Conservation (phyloP, 139 green algal genomes). For the Medakamo hakoo region DNA sequence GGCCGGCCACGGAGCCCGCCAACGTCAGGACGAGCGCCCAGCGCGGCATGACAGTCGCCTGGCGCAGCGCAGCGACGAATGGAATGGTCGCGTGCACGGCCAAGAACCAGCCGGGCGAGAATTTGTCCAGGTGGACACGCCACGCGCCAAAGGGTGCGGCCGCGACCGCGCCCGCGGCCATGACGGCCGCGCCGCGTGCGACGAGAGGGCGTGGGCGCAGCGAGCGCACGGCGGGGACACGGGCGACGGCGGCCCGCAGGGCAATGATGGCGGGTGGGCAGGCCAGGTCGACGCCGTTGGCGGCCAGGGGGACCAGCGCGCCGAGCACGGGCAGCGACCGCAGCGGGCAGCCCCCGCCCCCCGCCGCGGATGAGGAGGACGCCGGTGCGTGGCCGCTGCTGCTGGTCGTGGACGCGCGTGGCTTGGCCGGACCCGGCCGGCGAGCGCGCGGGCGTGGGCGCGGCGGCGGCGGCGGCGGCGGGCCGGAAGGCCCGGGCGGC, state of each 20-base stretch:
- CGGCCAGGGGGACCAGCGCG: slow-evolving; percentile 29
- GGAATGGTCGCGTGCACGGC: slow-evolving; percentile 75
- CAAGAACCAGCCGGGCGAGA: slow-evolving; percentile 65
- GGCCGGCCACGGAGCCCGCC: slow-evolving; percentile 39
- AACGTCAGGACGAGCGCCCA: slow-evolving; percentile 64
- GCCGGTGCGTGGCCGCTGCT: background rate
- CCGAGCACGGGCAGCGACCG: slow-evolving; percentile 13
- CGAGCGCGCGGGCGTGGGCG: too few species aligned
- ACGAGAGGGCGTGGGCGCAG: slow-evolving; percentile 47
- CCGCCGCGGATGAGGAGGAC: too few species aligned
- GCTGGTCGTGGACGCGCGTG: background rate
- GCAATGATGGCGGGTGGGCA: slow-evolving; percentile 60
- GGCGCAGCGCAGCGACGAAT: slow-evolving; percentile 72
- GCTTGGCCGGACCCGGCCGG: too few species aligned
- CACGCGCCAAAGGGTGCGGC: slow-evolving; percentile 63
- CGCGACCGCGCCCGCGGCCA: slow-evolving; percentile 28
- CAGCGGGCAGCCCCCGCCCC: slow-evolving; percentile 22
- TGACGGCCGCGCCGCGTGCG: slow-evolving; percentile 9
- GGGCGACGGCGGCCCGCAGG: slow-evolving; percentile 46
- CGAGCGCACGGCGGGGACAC: slow-evolving; percentile 32
- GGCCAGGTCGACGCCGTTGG: slow-evolving; percentile 19
- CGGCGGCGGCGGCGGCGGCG: background rate
- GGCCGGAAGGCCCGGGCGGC: background rate
- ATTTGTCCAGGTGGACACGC: slow-evolving; percentile 73
- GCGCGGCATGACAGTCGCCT: slow-evolving; percentile 70